Percentiles rank a stretch among this genome's conserved stretches.
Conservation (phyloP, 352 stramenopile genomes). For the Globisporangium viniferum region DNA sequence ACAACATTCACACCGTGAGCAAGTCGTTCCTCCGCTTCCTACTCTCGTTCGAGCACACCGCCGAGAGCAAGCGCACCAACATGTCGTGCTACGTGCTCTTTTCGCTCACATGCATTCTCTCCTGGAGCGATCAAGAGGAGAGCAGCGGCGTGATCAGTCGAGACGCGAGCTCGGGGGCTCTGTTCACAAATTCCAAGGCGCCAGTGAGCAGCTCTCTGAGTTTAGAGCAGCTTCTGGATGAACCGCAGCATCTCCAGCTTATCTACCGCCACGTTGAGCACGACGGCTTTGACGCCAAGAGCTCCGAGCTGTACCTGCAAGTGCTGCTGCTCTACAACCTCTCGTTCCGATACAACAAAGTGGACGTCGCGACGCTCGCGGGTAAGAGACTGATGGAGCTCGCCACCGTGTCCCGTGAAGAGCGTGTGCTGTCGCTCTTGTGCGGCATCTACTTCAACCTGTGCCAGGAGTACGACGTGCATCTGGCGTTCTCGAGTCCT, state of each 20-base stretch:
- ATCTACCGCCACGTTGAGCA: slow-evolving; percentile 50
- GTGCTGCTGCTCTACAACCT: slow-evolving; percentile 75
- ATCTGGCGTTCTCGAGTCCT: slow-evolving; percentile 32
- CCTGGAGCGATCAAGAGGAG: slow-evolving; percentile 47
- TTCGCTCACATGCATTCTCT: slow-evolving; percentile 53
- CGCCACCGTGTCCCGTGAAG: slow-evolving; percentile 7
- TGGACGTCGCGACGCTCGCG: slow-evolving; percentile 39
- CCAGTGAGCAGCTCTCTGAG: neutral
- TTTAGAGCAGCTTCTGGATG: slow-evolving; percentile 50
- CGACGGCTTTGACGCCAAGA: slow-evolving; percentile 31
- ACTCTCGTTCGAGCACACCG: slow-evolving; percentile 38
- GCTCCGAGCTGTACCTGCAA: slow-evolving; percentile 53
- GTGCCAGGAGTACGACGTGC: slow-evolving; percentile 60
- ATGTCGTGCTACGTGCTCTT: slow-evolving; percentile 68
- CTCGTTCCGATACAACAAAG: slow-evolving; percentile 61
- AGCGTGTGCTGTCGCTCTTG: slow-evolving; percentile 33
- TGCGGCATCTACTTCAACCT: slow-evolving; percentile 62
- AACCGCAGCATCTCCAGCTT: slow-evolving; percentile 37
- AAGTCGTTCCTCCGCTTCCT: slow-evolving; percentile 56
- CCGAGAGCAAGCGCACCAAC: slow-evolving; percentile 1
- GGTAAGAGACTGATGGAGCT: slow-evolving; percentile 37
- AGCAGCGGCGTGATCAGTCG: slow-evolving; percentile 10
- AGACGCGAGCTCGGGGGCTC: neutral
- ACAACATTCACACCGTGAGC: slow-evolving; percentile 40
- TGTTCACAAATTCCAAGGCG: slow-evolving; percentile 2